phyloP scores from a whole-genome alignment of 148 eudicot species.

The Silene conica region DNA sequence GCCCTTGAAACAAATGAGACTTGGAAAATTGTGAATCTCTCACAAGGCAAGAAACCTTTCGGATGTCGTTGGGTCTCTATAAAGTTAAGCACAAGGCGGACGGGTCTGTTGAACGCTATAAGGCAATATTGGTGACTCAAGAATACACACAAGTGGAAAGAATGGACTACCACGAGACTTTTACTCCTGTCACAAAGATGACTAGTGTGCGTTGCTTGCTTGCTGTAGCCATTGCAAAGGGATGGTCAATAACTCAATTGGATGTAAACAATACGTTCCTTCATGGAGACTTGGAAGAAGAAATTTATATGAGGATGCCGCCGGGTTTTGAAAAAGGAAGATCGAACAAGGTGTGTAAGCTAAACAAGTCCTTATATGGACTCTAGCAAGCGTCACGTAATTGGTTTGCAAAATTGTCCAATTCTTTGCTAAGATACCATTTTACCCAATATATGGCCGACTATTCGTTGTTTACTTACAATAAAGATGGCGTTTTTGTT shows the following conservation, averaged over 20 bases:
- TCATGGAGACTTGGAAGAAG: not conserved
- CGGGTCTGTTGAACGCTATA: too few relatives aligned
- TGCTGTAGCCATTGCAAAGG: not conserved
- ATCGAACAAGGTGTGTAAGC: not conserved
- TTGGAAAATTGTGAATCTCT: not conserved
- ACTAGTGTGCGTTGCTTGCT: not conserved
- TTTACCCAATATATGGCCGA: not conserved
- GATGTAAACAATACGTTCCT: not conserved
- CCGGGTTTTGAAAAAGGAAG: too few relatives aligned
- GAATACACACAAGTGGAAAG: too few relatives aligned
- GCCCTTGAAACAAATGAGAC: not conserved
- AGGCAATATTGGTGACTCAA: too few relatives aligned
- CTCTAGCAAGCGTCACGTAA: not conserved
- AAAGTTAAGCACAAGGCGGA: not conserved
- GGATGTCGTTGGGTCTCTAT: constrained; percentile 1
- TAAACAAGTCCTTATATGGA: too few relatives aligned
- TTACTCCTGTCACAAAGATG: too few relatives aligned
- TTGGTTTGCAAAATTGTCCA: not conserved
- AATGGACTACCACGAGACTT: not conserved
- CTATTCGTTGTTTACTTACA: too few relatives aligned
- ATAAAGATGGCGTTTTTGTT: not conserved
- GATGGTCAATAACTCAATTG: not conserved
- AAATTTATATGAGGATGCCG: too few relatives aligned
- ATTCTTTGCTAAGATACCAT: not conserved
- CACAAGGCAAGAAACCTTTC: not conserved